Base-by-base conservation (phyloP, 331 rosid species). In the Stylosanthes scabra region DNA sequence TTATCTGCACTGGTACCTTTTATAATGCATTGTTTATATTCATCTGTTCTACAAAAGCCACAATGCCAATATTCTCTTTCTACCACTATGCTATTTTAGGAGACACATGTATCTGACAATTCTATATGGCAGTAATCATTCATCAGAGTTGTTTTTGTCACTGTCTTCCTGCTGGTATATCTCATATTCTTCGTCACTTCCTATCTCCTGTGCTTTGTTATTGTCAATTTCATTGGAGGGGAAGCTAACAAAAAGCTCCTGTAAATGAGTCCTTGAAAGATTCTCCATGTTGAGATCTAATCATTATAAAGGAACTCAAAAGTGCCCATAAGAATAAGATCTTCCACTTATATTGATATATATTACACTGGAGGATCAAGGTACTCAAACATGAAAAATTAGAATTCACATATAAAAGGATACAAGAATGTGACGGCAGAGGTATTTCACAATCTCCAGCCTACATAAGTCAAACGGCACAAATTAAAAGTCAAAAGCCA, bases 171-270 rank as follows among this genome's bases (percentile, higher is more conserved):
- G 92, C 78, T 82, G 92, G 42, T 83, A 88, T 71, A 88, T 85
- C 39, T 74, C 83, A 68, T 88, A 91, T 79, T 88, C 95, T 83
- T 91, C 92, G 3, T 88, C 95, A 56, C 92, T 86, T 1, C 64
- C 77, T 61, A 80, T 74, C 63, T 47, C 83, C 13, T 55, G 86
- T 34, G 42, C 78, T 63, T 68, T 55, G 57, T 76, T 72, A 8
- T 25, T 69, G 46, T 68, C 81, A 68, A 46, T 70, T 55, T 72
- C 85, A 58, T 74, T 28, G 2, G 77, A 69, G 7, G 88, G 97
- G 68, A 91, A 91, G 86, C 91, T 87, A 74, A 69, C 97, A 78
- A 91, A 88, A 28, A 91, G 89, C 81, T 88, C 92, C 81, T 88
- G 97, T 50, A 91, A 78, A 80, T 82, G 95, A 63, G 81, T 69